phyloP scores from a whole-genome alignment of 768 basidiomycete genomes.

The Cystobasidium ongulense region DNA sequence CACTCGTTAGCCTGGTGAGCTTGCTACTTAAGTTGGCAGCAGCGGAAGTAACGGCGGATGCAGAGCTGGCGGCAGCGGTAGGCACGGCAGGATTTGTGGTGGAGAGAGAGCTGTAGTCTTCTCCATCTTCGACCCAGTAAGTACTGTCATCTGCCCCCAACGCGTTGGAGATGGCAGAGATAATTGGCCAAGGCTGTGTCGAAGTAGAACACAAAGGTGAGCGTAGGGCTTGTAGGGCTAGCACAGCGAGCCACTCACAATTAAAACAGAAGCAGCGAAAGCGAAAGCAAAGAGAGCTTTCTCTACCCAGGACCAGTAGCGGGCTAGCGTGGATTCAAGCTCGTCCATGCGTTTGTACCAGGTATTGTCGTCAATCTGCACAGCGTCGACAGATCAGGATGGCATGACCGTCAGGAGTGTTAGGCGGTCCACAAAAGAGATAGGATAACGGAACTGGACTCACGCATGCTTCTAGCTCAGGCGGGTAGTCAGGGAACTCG shows the following conservation, averaged over 20 bases:
- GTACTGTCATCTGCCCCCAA: background rate
- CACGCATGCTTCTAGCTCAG: background rate
- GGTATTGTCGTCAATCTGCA: constrained; percentile 22
- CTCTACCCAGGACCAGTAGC: constrained; percentile 26
- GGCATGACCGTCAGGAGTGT: too few relatives aligned
- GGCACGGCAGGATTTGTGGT: background rate
- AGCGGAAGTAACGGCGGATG: background rate
- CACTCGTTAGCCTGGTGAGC: background rate
- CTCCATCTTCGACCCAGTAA: background rate
- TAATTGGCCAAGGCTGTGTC: constrained; percentile 28
- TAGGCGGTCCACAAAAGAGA: too few relatives aligned
- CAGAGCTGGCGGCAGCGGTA: background rate
- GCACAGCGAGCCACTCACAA: constrained; percentile 10
- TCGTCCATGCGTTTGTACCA: constrained; percentile 22
- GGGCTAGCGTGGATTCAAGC: background rate
- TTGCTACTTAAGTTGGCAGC: background rate
- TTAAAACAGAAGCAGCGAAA: constrained; percentile 4
- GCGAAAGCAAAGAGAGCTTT: constrained; percentile 22
- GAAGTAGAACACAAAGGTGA: background rate
- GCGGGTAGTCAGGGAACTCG: constrained; percentile 1
- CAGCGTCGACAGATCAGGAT: background rate
- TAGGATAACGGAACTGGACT: background rate
- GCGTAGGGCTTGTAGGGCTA: too few relatives aligned
- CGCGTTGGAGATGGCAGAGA: constrained; percentile 6
- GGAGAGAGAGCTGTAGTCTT: background rate